phyloP scores from a whole-genome alignment of 129 eudicot genomes.

The Centrapalus pauciflorus region DNA sequence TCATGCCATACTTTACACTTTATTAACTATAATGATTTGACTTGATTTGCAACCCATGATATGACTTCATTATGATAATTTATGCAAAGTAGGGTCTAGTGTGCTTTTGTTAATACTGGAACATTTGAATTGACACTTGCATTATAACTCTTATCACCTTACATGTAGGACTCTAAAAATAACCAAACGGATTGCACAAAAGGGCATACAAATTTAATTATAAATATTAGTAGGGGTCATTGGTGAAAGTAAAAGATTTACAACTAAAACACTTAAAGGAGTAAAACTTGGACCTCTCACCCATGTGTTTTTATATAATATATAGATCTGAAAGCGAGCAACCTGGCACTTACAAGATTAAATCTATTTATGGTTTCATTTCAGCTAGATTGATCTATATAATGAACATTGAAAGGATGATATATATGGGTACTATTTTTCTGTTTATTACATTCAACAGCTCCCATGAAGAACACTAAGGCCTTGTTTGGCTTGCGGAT shows the following conservation, averaged over 20 bases:
- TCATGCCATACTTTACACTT: no score
- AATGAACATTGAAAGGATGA: background rate
- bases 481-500: no score
- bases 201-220: background rate
- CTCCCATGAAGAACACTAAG: constrained; percentile 6
- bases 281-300: background rate
- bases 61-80: background rate
- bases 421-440: background rate
- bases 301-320: background rate
- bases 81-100: background rate
- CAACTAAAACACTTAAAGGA: background rate
- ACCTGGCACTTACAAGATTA: background rate
- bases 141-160: background rate
- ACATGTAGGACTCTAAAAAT: background rate
- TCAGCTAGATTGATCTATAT: background rate
- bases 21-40: background rate
- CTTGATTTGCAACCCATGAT: background rate
- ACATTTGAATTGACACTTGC: background rate
- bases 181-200: background rate
- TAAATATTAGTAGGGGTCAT: background rate
- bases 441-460: constrained; percentile 4
- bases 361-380: background rate
- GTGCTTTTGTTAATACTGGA: background rate
- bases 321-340: background rate
- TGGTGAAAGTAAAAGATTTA: background rate